Percentiles rank a stretch among this genome's conserved stretches.
Evolutionary conservation across 805 yeast species (phyloP).

Genomic region (Starmerella vitae): DNA sequence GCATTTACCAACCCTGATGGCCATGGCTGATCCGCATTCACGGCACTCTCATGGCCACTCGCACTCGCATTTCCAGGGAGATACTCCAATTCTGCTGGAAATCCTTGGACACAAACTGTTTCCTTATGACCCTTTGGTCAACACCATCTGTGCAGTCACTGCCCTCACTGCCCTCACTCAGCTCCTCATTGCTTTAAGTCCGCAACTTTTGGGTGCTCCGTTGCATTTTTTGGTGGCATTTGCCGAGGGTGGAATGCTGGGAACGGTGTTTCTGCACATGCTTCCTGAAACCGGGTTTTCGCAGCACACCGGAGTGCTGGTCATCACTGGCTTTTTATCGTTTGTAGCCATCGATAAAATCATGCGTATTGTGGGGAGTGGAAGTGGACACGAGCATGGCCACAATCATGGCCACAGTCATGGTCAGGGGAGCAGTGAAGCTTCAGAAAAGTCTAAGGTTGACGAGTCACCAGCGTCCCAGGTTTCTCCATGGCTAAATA

Average conservation of each 20-base stretch:
- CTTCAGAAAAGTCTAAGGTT: slow-evolving; percentile 8
- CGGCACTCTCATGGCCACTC: background rate
- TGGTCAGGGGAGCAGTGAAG: slow-evolving; percentile 26
- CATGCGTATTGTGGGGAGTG: slow-evolving; percentile 37
- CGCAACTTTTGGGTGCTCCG: slow-evolving; percentile 35
- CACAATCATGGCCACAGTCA: slow-evolving; percentile 38
- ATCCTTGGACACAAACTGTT: slow-evolving; percentile 7
- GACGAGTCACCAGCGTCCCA: background rate
- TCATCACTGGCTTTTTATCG: slow-evolving; percentile 45
- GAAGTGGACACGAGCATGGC: slow-evolving; percentile 15
- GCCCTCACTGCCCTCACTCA: slow-evolving; percentile 13
- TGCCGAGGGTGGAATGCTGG: slow-evolving; percentile 64
- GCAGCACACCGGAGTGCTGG: slow-evolving; percentile 38
- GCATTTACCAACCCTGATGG: no score
- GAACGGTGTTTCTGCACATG: slow-evolving; percentile 60
- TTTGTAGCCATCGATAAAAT: slow-evolving; percentile 53
- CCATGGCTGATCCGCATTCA: no score
- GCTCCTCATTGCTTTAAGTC: slow-evolving; percentile 10
- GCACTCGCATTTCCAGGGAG: slow-evolving; percentile 2
- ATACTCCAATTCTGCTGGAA: background rate
- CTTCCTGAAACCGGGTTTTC: slow-evolving; percentile 45
- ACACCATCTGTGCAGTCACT: slow-evolving; percentile 13
- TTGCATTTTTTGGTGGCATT: slow-evolving; percentile 48
- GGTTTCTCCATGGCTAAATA: slow-evolving; percentile 31
- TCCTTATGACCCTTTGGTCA: slow-evolving; percentile 9